Conservation (phyloP, 352 stramenopile genomes). For the Phytophthora niederhauseri region DNA sequence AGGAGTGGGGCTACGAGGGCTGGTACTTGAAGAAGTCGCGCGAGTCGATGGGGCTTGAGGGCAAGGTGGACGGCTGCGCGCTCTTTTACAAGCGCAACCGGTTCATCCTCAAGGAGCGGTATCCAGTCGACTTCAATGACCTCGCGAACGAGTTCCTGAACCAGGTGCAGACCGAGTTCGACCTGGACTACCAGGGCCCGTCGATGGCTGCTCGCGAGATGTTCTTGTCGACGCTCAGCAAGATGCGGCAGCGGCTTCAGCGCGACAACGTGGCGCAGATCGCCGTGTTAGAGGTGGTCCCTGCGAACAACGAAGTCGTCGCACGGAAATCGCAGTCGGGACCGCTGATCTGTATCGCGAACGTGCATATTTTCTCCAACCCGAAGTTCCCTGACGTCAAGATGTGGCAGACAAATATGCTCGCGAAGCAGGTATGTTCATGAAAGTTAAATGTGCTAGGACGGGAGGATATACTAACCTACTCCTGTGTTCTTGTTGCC, state of each 20-base stretch:
- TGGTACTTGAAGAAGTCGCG: slow-evolving; percentile 99
- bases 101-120: slow-evolving; percentile 91
- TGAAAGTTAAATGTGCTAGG: neutral
- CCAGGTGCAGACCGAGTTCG: slow-evolving; percentile 75
- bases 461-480: neutral
- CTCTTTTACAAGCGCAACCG: slow-evolving; percentile 97
- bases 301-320: slow-evolving; percentile 66
- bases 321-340: slow-evolving; percentile 57
- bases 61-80: slow-evolving; percentile 98
- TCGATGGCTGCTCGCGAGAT: slow-evolving; percentile 69
- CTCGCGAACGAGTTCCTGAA: slow-evolving; percentile 76
- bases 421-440: slow-evolving; percentile 78
- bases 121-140: slow-evolving; percentile 98
- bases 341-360: slow-evolving; percentile 94
- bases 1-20: slow-evolving; percentile 96
- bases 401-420: slow-evolving; percentile 95
- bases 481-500: neutral
- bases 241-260: slow-evolving; percentile 89
- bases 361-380: slow-evolving; percentile 99
- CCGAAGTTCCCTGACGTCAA: slow-evolving; percentile 99
- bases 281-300: slow-evolving; percentile 95
- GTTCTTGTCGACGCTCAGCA: slow-evolving; percentile 51
- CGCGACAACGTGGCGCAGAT: slow-evolving; percentile 99
- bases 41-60: slow-evolving; percentile 96
- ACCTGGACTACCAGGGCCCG: slow-evolving; percentile 74